Evolutionary conservation across 1,284 basidiomycete species (phyloP).

Genomic region (Naganishia liquefaciens): DNA sequence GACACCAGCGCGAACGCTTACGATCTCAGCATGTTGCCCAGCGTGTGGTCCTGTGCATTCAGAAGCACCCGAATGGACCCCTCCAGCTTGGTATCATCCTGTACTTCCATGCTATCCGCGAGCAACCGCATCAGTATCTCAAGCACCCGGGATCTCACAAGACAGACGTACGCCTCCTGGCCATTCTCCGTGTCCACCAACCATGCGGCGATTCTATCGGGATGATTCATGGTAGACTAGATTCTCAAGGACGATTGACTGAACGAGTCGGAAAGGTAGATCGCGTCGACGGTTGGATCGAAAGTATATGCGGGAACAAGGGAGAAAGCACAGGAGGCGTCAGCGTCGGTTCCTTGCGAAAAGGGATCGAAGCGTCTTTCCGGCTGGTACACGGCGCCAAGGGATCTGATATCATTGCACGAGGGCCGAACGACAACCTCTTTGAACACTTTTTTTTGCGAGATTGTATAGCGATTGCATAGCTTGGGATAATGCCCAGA

Average conservation of each 20-base stretch:
- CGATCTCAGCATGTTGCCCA: conserved; percentile 94
- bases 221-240: conserved; percentile 75
- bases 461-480: conserved; percentile 22
- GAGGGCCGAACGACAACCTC: no score
- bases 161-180: conserved; percentile 76
- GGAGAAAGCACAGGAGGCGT: neutral
- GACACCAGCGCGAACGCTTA: conserved; percentile 57
- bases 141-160: neutral
- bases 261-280: conserved; percentile 33
- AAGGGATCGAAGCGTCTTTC: conserved; percentile 4
- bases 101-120: conserved; percentile 72
- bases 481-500: neutral
- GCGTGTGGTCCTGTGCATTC: conserved; percentile 94
- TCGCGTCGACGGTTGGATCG: conserved; percentile 34
- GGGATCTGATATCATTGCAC: no score
- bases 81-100: conserved; percentile 94
- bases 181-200: conserved; percentile 86
- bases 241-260: conserved; percentile 31
- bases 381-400: no score
- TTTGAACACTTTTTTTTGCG: neutral
- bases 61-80: conserved; percentile 93
- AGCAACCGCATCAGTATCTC: neutral
- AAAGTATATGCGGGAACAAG: neutral
- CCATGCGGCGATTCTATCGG: conserved; percentile 77
- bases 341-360: neutral